Conservation (phyloP, 768 basidiomycete genomes). For the Auriscalpium orientale region DNA sequence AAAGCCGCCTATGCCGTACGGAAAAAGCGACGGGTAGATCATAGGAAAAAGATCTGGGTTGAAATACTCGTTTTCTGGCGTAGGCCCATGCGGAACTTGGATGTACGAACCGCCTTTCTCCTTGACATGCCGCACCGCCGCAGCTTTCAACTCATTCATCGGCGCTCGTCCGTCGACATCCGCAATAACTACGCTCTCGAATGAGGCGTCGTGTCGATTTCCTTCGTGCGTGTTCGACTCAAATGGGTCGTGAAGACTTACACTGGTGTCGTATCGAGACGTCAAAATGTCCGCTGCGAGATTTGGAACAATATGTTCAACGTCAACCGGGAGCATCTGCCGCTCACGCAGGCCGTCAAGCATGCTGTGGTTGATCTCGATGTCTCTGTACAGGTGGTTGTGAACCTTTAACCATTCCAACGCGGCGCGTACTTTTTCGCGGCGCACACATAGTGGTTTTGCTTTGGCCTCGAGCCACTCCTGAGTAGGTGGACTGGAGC, state of each 20-base stretch:
- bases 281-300: background rate
- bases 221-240: background rate
- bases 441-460: slow-evolving; percentile 26
- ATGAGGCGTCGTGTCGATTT: background rate
- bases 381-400: slow-evolving; percentile 28
- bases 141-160: slow-evolving; percentile 23
- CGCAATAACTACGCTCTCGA: slow-evolving; percentile 18
- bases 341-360: background rate
- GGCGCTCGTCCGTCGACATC: slow-evolving; percentile 24
- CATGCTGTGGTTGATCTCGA: slow-evolving; percentile 19
- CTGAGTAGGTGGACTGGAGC: slow-evolving; percentile 18
- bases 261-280: background rate
- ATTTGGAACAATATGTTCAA: background rate
- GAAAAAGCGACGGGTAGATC: slow-evolving; percentile 37
- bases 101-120: slow-evolving; percentile 21
- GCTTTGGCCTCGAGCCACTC: slow-evolving; percentile 29
- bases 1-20: slow-evolving; percentile 36
- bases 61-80: slow-evolving; percentile 28
- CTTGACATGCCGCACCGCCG: slow-evolving; percentile 28
- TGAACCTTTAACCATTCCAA: slow-evolving; percentile 30
- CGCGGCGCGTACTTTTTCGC: slow-evolving; percentile 25
- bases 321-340: background rate
- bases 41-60: slow-evolving; percentile 32
- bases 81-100: slow-evolving; percentile 24
- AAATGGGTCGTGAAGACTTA: background rate